Evolutionary conservation across 2,329 filamentous ascomycete genomes (phyloP).

Genomic region (Pseudogymnoascus sp.): DNA sequence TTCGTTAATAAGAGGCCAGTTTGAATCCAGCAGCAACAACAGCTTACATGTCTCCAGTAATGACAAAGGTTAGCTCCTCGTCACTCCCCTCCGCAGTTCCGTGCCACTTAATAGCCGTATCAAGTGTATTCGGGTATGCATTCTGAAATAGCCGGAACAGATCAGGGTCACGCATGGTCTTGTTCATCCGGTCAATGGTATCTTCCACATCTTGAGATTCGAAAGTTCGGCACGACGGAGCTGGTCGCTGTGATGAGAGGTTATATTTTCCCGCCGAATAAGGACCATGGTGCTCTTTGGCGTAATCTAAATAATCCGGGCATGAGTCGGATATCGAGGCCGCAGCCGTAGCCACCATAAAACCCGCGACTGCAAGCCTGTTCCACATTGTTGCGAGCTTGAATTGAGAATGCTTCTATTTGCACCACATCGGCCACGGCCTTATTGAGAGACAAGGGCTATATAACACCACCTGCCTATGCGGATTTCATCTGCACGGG

Average conservation of each 20-base stretch:
- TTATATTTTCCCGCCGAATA: slow-evolving; percentile 68
- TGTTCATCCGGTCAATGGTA: slow-evolving; percentile 63
- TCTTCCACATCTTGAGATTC: slow-evolving; percentile 68
- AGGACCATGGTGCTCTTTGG: slow-evolving; percentile 56
- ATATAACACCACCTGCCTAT: slow-evolving; percentile 4
- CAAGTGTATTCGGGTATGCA: slow-evolving; percentile 66
- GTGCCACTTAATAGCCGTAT: slow-evolving; percentile 65
- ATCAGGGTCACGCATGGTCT: slow-evolving; percentile 67
- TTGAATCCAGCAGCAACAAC: slow-evolving; percentile 29
- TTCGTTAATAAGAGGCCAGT: slow-evolving; percentile 40
- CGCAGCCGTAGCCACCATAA: neutral
- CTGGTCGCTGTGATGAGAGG: slow-evolving; percentile 75
- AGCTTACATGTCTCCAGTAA: slow-evolving; percentile 47
- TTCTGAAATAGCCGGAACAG: slow-evolving; percentile 65
- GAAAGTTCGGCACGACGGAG: slow-evolving; percentile 71
- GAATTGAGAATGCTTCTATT: neutral
- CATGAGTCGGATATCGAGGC: slow-evolving; percentile 32
- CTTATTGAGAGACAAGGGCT: neutral
- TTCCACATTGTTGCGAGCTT: neutral
- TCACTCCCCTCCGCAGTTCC: slow-evolving; percentile 51
- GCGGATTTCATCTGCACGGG: neutral
- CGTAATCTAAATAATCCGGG: slow-evolving; percentile 59
- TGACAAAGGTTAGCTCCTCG: slow-evolving; percentile 57
- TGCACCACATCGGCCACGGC: neutral
- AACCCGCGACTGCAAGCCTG: neutral